Evolutionary conservation across 2,329 filamentous ascomycete genomes (phyloP).

Genomic region (Exophiala sideris): DNA sequence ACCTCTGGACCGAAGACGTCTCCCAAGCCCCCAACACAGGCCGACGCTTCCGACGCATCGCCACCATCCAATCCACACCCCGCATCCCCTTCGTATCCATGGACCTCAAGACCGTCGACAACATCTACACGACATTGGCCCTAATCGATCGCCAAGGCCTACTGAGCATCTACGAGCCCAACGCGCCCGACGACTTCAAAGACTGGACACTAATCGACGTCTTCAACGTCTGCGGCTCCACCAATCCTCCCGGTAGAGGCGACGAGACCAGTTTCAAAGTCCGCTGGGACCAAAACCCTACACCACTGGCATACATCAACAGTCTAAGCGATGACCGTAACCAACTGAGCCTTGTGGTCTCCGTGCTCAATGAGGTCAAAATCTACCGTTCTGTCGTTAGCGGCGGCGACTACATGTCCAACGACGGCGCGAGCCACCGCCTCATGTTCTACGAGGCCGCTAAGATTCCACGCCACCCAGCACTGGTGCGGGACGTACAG

Average conservation of each 20-base stretch:
- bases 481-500: constrained; percentile 60
- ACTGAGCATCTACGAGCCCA: constrained; percentile 77
- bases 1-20: constrained; percentile 88
- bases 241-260: constrained; percentile 62
- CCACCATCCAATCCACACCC: constrained; percentile 63
- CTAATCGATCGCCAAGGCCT: constrained; percentile 79
- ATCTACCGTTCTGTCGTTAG: constrained; percentile 71
- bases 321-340: constrained; percentile 76
- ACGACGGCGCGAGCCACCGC: constrained; percentile 56
- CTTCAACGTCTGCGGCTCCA: constrained; percentile 64
- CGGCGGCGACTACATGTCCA: constrained; percentile 32
- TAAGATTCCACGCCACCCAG: constrained; percentile 68
- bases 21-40: constrained; percentile 70
- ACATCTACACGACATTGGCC: constrained; percentile 77
- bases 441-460: constrained; percentile 72
- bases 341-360: constrained; percentile 76
- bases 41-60: constrained; percentile 72
- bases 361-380: constrained; percentile 77
- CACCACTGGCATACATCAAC: constrained; percentile 66
- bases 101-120: constrained; percentile 79
- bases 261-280: constrained; percentile 86
- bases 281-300: constrained; percentile 81
- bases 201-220: constrained; percentile 74
- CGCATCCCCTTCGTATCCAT: constrained; percentile 67
- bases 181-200: constrained; percentile 74